phyloP scores from a whole-genome alignment of 176 grass and related monocot species.

The Miscanthus lutarioriparius region DNA sequence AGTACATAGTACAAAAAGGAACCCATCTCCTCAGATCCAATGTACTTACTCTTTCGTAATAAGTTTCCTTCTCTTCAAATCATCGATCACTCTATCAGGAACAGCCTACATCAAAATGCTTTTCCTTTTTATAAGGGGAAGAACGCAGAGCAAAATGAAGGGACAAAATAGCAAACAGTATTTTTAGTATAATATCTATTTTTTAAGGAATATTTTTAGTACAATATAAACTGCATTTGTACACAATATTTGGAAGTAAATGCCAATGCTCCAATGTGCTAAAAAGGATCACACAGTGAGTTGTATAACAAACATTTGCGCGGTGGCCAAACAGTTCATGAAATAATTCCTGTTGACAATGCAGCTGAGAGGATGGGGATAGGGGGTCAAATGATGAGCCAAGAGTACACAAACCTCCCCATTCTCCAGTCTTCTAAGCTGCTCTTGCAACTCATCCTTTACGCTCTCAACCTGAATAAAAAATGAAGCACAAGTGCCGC shows the following conservation, averaged over 20 bases:
- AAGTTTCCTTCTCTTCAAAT: slow-evolving; percentile 85
- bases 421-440: slow-evolving; percentile 58
- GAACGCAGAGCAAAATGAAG: background rate
- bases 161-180: background rate
- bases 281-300: background rate
- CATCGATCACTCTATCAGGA: slow-evolving; percentile 48
- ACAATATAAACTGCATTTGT: background rate
- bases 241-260: background rate
- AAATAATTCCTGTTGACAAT: background rate
- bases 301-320: background rate
- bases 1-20: slow-evolving; percentile 25
- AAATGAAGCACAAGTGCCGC: background rate
- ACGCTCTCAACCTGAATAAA: slow-evolving; percentile 60
- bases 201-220: background rate
- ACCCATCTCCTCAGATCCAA: background rate
- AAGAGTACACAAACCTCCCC: slow-evolving; percentile 60
- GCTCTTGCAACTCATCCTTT: slow-evolving; percentile 67
- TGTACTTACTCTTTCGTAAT: slow-evolving; percentile 72
- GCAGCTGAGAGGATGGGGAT: background rate
- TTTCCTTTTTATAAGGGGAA: slow-evolving; percentile 9
- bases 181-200: background rate
- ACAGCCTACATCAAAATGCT: slow-evolving; percentile 53
- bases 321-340: background rate
- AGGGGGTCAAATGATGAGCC: background rate
- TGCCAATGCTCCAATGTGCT: background rate